Conservation (phyloP, 805 yeast species). For the Helenozyma rhizophorensis region DNA sequence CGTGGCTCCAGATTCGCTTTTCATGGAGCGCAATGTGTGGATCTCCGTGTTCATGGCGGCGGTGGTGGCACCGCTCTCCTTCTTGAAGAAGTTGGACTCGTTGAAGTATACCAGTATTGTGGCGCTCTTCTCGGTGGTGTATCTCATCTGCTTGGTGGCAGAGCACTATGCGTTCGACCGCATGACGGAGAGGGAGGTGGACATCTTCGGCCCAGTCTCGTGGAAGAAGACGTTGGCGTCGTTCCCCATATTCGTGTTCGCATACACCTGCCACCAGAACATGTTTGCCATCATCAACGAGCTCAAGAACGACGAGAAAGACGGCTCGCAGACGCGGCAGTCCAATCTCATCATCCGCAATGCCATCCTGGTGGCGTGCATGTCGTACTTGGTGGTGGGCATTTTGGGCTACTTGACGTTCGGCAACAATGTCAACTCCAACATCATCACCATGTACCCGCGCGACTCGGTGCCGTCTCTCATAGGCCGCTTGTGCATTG, state of each 20-base stretch:
- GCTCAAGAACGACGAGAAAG: conserved; percentile 35
- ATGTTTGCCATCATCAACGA: conserved; percentile 75
- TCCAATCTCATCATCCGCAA: conserved; percentile 49
- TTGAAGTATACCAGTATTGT: conserved; percentile 68
- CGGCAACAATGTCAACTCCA: conserved; percentile 74
- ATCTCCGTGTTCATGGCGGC: conserved; percentile 48
- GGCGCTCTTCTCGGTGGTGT: conserved; percentile 63
- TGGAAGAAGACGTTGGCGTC: conserved; percentile 47
- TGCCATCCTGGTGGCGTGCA: conserved; percentile 51
- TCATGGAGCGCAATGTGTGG: conserved; percentile 45
- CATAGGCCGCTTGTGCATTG: conserved; percentile 58
- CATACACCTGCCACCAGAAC: conserved; percentile 80
- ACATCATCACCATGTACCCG: conserved; percentile 66
- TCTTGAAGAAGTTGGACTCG: conserved; percentile 59
- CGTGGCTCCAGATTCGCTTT: conserved; percentile 18
- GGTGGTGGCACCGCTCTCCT: conserved; percentile 61
- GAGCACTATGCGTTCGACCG: conserved; percentile 37
- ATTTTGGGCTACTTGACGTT: conserved; percentile 72
- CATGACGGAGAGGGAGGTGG: conserved; percentile 14
- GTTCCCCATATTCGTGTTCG: conserved; percentile 72
- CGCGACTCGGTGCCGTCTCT: conserved; percentile 43
- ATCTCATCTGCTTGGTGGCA: conserved; percentile 53
- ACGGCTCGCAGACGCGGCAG: conserved; percentile 40
- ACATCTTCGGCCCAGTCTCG: conserved; percentile 37
- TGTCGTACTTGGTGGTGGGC: conserved; percentile 61